Evolutionary conservation across 1,139 yeast genomes (phyloP).

Genomic region (Trichomonascaceae sp.): DNA sequence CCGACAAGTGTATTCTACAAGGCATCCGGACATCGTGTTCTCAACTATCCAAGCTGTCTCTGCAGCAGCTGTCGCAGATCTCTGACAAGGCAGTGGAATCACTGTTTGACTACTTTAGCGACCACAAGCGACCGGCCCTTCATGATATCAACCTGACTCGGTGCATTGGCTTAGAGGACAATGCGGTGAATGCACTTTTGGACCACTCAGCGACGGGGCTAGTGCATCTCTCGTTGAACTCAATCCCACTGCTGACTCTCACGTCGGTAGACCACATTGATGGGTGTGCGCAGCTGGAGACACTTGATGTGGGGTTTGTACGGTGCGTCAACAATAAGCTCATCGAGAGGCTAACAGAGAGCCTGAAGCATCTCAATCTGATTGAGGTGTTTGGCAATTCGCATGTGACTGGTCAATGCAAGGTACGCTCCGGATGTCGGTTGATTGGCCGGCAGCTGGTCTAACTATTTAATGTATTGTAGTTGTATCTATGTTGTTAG

Average conservation of each 20-base stretch:
- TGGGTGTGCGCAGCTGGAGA: slow-evolving; percentile 46
- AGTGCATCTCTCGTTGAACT: slow-evolving; percentile 58
- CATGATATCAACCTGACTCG: slow-evolving; percentile 49
- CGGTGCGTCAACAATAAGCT: slow-evolving; percentile 56
- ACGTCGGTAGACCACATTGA: slow-evolving; percentile 33
- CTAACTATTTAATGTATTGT: slow-evolving; percentile 30
- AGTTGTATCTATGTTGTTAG: no score
- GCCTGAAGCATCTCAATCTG: slow-evolving; percentile 47
- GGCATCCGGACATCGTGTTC: slow-evolving; percentile 51
- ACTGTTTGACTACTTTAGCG: slow-evolving; percentile 42
- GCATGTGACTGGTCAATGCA: slow-evolving; percentile 39
- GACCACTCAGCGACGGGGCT: slow-evolving; percentile 54
- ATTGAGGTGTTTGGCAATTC: slow-evolving; percentile 74
- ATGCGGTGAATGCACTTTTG: slow-evolving; percentile 45
- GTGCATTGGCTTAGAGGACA: slow-evolving; percentile 53
- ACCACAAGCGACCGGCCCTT: slow-evolving; percentile 39
- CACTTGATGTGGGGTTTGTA: slow-evolving; percentile 65
- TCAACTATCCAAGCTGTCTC: slow-evolving; percentile 38
- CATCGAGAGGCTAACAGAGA: slow-evolving; percentile 37
- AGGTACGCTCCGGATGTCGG: slow-evolving; percentile 38
- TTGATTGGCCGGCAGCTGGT: slow-evolving; percentile 73
- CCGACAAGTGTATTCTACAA: slow-evolving; percentile 48
- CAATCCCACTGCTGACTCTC: slow-evolving; percentile 45
- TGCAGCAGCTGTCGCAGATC: slow-evolving; percentile 43
- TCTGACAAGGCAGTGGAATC: slow-evolving; percentile 51